phyloP scores from a whole-genome alignment of 106 monocot species.

The Dendrobium nobile region DNA sequence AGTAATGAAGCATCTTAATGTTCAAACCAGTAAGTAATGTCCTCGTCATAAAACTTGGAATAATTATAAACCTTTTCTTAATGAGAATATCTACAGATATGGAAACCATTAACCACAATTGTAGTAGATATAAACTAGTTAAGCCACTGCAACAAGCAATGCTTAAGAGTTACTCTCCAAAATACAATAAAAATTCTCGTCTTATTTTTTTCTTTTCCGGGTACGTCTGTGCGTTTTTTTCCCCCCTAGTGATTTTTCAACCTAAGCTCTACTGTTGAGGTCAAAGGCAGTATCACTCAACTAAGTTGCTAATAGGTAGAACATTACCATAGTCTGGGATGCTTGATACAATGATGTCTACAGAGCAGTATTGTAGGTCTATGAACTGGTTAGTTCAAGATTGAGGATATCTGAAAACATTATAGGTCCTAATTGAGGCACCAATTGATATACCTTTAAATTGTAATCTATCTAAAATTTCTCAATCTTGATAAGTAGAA shows the following conservation, averaged over 20 bases:
- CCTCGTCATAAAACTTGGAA: background rate
- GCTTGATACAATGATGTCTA: background rate
- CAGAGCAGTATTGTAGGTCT: background rate
- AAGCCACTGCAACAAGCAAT: background rate
- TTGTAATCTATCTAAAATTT: background rate
- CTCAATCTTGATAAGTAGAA: no score
- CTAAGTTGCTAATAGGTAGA: background rate
- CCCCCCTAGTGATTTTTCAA: background rate
- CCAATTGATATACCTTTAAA: background rate
- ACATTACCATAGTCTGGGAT: background rate
- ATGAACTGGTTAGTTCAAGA: background rate
- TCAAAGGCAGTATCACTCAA: background rate
- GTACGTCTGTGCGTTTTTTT: no score
- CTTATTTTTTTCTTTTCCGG: no score
- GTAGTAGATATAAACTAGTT: background rate
- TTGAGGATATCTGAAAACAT: background rate
- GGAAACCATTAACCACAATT: background rate
- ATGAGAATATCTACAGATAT: background rate
- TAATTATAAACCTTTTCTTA: background rate
- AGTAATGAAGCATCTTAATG: background rate
- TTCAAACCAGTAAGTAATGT: background rate
- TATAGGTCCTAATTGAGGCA: background rate
- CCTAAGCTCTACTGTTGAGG: background rate
- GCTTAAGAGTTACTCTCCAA: background rate
- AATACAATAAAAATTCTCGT: background rate